These are phyloP conservation scores for Schizosaccharomyces pombe DNA, from an alignment of 805 yeast species.

Conservation along the genomic window DNA sequence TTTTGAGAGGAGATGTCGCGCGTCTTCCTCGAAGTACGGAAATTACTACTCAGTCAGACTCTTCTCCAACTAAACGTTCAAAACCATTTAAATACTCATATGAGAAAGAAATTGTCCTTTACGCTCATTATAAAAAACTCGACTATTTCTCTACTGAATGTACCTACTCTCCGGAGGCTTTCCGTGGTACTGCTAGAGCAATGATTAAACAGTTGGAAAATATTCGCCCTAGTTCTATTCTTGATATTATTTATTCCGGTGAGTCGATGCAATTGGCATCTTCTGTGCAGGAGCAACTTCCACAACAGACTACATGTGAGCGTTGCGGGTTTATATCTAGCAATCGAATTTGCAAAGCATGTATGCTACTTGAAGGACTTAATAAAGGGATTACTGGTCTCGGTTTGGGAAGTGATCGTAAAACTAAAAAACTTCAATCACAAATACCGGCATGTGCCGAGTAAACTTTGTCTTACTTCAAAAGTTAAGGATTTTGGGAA, in stretches of 20 bases:
- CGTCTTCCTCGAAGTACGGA: slow-evolving; percentile 71
- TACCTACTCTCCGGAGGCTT: slow-evolving; percentile 95
- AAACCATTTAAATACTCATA: slow-evolving; percentile 91
- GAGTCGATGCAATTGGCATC: slow-evolving; percentile 30
- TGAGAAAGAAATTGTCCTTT: slow-evolving; percentile 88
- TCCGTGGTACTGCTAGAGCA: slow-evolving; percentile 89
- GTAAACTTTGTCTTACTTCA: not conserved
- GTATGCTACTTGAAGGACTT: slow-evolving; percentile 63
- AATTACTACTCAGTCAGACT: slow-evolving; percentile 59
- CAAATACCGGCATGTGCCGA: not conserved
- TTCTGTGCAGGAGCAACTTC: slow-evolving; percentile 19
- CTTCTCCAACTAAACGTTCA: slow-evolving; percentile 71
- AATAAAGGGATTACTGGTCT: slow-evolving; percentile 43
- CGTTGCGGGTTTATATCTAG: slow-evolving; percentile 82
- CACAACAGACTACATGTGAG: slow-evolving; percentile 31
- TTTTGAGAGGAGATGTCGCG: slow-evolving; percentile 87
- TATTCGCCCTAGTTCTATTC: slow-evolving; percentile 73
- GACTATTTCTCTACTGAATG: slow-evolving; percentile 96
- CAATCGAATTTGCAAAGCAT: slow-evolving; percentile 78
- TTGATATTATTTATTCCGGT: slow-evolving; percentile 86
- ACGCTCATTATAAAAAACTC: slow-evolving; percentile 85
- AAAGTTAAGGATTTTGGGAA: not conserved
- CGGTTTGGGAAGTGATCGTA: slow-evolving; percentile 16
- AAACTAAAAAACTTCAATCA: slow-evolving; percentile 6
- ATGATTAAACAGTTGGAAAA: slow-evolving; percentile 74